phyloP scores from a whole-genome alignment of 2,329 filamentous ascomycete species.

The Ophiostoma himal-ulmi region DNA sequence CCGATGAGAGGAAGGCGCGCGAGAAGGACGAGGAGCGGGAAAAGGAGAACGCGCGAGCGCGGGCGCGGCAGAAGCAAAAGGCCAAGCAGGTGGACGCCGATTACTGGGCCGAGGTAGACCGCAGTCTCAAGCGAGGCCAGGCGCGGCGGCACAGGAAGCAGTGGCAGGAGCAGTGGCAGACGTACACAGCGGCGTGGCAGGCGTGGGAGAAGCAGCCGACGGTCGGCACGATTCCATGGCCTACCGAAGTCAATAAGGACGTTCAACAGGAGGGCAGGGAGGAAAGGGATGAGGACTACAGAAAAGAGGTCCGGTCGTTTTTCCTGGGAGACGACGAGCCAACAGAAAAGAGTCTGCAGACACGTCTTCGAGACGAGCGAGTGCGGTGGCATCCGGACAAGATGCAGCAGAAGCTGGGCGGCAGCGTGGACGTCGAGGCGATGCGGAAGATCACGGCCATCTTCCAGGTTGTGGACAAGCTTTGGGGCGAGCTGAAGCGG shows the following conservation, averaged over 20 bases:
- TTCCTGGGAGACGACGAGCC: conserved; percentile 42
- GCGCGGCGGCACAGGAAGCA: conserved; percentile 49
- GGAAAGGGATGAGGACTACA: conserved; percentile 28
- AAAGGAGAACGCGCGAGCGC: conserved; percentile 44
- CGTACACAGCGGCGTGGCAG: conserved; percentile 60
- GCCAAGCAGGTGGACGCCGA: conserved; percentile 29
- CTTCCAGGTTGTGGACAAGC: conserved; percentile 79
- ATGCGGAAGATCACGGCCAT: conserved; percentile 80
- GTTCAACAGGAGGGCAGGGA: not conserved
- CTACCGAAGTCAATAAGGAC: conserved; percentile 45
- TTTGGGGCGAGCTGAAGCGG: conserved; percentile 58
- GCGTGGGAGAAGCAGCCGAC: conserved; percentile 40
- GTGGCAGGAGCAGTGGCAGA: conserved; percentile 57
- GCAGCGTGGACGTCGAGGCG: conserved; percentile 59
- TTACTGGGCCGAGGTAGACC: conserved; percentile 54
- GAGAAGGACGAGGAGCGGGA: conserved; percentile 40
- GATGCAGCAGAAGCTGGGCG: conserved; percentile 82
- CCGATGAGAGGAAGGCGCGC: conserved; percentile 57
- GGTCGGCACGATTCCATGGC: conserved; percentile 56
- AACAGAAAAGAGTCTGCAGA: conserved; percentile 42
- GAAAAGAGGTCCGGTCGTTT: conserved; percentile 61
- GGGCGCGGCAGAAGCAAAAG: conserved; percentile 40
- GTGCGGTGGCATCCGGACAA: conserved; percentile 98
- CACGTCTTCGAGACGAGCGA: conserved; percentile 70
- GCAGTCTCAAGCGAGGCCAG: conserved; percentile 61